These are phyloP conservation scores for Magnolia kwangsiensis DNA, from an alignment of 164 flowering plant species.

Conservation along the genomic window DNA sequence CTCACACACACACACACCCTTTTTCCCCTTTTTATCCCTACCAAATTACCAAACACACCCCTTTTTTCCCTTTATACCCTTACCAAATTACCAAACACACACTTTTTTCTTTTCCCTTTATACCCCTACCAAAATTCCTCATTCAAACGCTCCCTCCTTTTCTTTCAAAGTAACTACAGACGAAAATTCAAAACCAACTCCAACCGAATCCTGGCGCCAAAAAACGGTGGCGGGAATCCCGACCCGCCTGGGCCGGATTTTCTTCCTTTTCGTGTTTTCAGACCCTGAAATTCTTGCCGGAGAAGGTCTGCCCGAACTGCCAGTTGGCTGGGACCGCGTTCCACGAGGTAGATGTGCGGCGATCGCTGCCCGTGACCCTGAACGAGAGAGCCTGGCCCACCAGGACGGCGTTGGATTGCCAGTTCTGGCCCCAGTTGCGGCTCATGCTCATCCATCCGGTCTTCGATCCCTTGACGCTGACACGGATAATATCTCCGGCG, in stretches of 20 bases:
- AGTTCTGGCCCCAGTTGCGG: constrained; percentile 84
- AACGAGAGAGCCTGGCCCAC: constrained; percentile 72
- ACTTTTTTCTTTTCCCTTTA: not conserved
- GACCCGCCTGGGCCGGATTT: not conserved
- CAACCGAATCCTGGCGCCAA: constrained; percentile 16
- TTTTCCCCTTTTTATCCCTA: not conserved
- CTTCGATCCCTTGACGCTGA: constrained; percentile 52
- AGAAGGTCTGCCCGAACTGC: constrained; percentile 78
- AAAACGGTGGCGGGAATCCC: constrained; percentile 9
- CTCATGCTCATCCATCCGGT: constrained; percentile 76
- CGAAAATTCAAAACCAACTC: not conserved
- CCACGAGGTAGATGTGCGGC: constrained; percentile 64
- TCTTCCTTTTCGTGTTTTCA: constrained; percentile 10
- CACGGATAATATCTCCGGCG: constrained; percentile 61
- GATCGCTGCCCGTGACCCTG: constrained; percentile 71
- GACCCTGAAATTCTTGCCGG: constrained; percentile 71
- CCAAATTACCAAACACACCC: not conserved
- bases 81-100: not conserved
- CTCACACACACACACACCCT: not conserved
- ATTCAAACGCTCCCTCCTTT: not conserved
- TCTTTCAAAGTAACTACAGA: not conserved
- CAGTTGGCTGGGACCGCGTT: constrained; percentile 64
- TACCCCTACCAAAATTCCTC: not conserved
- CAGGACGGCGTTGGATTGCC: constrained; percentile 60
- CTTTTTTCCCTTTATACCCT: not conserved